Conservation (phyloP, 345 rosid genomes). For the Geranium brycei region DNA sequence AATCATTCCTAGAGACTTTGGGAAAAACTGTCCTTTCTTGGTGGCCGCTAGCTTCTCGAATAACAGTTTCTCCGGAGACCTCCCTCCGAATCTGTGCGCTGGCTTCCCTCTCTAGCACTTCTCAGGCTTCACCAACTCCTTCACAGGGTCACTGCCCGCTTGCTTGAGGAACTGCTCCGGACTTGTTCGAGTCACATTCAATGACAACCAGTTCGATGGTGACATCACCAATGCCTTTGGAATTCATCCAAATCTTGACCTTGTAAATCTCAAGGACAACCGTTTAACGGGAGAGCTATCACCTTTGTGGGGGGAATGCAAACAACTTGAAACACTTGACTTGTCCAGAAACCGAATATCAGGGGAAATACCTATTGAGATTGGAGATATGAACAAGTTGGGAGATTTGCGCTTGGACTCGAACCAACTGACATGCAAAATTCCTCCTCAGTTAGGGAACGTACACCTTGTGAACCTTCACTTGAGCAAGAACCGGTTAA, state of each 20-base stretch:
- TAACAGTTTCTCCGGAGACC: constrained; percentile 18
- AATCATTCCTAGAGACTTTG: constrained; percentile 15
- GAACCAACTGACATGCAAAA: constrained; percentile 14
- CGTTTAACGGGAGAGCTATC: constrained; percentile 18
- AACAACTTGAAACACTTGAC: constrained; percentile 6
- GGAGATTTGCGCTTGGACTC: constrained; percentile 14
- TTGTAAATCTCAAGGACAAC: constrained; percentile 24
- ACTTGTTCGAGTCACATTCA: constrained; percentile 18
- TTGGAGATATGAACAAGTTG: constrained; percentile 13
- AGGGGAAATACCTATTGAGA: constrained; percentile 15
- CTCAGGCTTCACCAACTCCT: constrained; percentile 15
- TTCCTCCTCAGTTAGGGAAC: constrained; percentile 17
- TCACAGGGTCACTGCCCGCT: constrained; percentile 19
- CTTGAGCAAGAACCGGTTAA: constrained; percentile 14
- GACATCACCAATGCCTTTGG: constrained; percentile 13
- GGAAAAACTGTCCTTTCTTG: constrained; percentile 12
- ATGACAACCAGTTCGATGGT: constrained; percentile 20
- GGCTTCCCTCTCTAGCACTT: constrained; percentile 17
- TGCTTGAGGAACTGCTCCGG: constrained; percentile 17
- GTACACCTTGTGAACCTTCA: constrained; percentile 6
- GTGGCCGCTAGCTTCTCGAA: constrained; percentile 10
- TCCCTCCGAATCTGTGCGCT: constrained; percentile 15
- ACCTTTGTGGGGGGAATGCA: constrained; percentile 19
- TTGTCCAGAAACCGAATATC: constrained; percentile 13
- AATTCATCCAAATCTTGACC: constrained; percentile 21